Evolutionary conservation across 2,329 filamentous ascomycete genomes (phyloP).

Genomic region (Rhynchosporium graminicola): DNA sequence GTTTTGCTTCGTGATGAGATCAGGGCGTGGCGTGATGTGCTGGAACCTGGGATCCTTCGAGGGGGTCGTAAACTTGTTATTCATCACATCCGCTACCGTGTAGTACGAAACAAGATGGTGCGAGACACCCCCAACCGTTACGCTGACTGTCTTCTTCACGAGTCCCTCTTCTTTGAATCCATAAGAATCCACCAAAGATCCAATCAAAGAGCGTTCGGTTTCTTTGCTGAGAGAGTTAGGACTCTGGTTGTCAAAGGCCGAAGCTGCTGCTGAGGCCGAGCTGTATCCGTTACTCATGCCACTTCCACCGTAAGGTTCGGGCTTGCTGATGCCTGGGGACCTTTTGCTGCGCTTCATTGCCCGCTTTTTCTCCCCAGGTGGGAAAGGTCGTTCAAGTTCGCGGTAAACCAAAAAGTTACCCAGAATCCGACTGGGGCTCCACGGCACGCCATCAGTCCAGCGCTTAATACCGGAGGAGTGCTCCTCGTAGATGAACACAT

Average conservation of each 20-base stretch:
- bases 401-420: slow-evolving; percentile 97
- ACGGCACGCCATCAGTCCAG: slow-evolving; percentile 90
- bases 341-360: slow-evolving; percentile 67
- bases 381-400: slow-evolving; percentile 95
- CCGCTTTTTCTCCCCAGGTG: slow-evolving; percentile 81
- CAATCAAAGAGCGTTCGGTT: slow-evolving; percentile 55
- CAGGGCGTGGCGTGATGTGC: slow-evolving; percentile 54
- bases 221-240: slow-evolving; percentile 37
- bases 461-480: slow-evolving; percentile 82
- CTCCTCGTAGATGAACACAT: slow-evolving; percentile 90
- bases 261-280: slow-evolving; percentile 18
- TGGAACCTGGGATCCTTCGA: slow-evolving; percentile 53
- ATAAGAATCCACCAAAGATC: slow-evolving; percentile 87
- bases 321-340: slow-evolving; percentile 37
- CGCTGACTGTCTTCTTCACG: slow-evolving; percentile 90
- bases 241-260: slow-evolving; percentile 28
- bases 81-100: slow-evolving; percentile 73
- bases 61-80: slow-evolving; percentile 57
- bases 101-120: slow-evolving; percentile 93
- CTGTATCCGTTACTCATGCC: slow-evolving; percentile 24
- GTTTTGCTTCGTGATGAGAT: slow-evolving; percentile 62
- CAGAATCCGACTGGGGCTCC: slow-evolving; percentile 92
- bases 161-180: slow-evolving; percentile 80
- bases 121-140: slow-evolving; percentile 70
- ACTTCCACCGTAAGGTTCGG: slow-evolving; percentile 28